Evolutionary conservation across 495 filamentous ascomycete species (phyloP).

Genomic region (Aspergillus baeticus): DNA sequence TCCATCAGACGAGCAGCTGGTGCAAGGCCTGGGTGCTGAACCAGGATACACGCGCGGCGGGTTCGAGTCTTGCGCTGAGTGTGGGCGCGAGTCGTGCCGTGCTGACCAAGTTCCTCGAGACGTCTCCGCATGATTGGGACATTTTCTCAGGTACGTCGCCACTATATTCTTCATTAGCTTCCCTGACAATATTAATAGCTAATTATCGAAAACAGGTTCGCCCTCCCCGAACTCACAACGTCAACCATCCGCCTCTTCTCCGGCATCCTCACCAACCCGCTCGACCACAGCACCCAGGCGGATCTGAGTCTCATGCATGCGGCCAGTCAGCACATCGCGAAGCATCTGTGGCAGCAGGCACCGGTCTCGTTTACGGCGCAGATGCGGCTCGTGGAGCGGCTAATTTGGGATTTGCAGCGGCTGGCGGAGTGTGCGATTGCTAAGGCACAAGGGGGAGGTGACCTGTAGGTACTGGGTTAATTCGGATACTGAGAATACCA

Average conservation of each 20-base stretch:
- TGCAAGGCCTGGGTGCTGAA: constrained; percentile 6
- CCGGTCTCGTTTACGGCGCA: background rate
- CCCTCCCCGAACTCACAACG: background rate
- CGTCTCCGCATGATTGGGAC: background rate
- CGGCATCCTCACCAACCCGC: constrained; percentile 5
- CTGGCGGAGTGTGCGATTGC: background rate
- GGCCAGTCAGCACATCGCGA: background rate
- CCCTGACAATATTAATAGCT: too few relatives aligned
- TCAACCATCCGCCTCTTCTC: constrained; percentile 3
- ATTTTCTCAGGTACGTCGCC: background rate
- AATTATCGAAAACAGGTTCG: background rate
- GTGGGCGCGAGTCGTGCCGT: constrained; percentile 6
- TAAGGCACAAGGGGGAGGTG: background rate
- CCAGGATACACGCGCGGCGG: background rate
- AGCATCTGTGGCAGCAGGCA: background rate
- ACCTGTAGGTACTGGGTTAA: too few relatives aligned
- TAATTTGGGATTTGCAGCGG: background rate
- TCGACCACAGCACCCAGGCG: background rate
- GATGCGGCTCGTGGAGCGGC: background rate
- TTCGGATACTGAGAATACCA: too few relatives aligned
- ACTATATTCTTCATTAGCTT: background rate
- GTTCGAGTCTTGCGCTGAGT: constrained; percentile 1
- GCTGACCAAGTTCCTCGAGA: background rate
- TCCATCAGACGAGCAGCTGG: constrained; percentile 8
- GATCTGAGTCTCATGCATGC: background rate